Base-by-base conservation (phyloP, 1,284 basidiomycete species). In the Butyriboletus appendiculatus region DNA sequence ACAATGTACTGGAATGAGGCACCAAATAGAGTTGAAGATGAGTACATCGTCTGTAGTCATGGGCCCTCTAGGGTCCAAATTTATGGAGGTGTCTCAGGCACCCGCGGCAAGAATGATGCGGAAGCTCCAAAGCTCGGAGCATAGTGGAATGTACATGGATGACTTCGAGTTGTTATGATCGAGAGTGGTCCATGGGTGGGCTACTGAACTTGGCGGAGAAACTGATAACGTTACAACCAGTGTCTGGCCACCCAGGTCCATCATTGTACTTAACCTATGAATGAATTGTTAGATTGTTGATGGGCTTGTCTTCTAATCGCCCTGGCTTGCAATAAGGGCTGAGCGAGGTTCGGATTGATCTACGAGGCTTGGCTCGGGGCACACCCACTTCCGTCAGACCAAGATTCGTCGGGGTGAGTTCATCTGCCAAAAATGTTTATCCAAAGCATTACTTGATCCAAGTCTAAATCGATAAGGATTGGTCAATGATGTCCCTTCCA, bases 21-120 rank as follows among this genome's bases (percentile, higher is more conserved):
- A 61, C 37, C 43, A 45, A 42, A 58, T 58, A 61, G 28, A 58
- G 57, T 58, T 58, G 43, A 35, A 12, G 5, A 40, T 30, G 11
- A n/a, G 30, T 28, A 15, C 42, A 42, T 26, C 10, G 26, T 35
- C 33, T 22, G 56, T 42, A 14, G 44, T 43, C 34, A 47, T 24
- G 6, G 7, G n/a, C 30, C 18, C 24, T 50, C 24, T 6, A 44
- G 15, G 10, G 12, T 16, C 46, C 14, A 48, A 30, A 22, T 9
- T 30, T 47, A 32, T 5, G 9, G 40, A 56, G 24, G 38, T n/a
- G 15, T 22, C 28, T 39, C 35, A 39, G 55, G 43, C 30, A 59
- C 43, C 35, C 20, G 53, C 26, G 22, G 51, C 6, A 20, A 35
- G 18, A 22, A 48, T 20, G 52, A 39, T 7, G 20, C 24, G 15